Base-by-base conservation (phyloP, 768 basidiomycete genomes). In the Daedaleopsis sinensis region DNA sequence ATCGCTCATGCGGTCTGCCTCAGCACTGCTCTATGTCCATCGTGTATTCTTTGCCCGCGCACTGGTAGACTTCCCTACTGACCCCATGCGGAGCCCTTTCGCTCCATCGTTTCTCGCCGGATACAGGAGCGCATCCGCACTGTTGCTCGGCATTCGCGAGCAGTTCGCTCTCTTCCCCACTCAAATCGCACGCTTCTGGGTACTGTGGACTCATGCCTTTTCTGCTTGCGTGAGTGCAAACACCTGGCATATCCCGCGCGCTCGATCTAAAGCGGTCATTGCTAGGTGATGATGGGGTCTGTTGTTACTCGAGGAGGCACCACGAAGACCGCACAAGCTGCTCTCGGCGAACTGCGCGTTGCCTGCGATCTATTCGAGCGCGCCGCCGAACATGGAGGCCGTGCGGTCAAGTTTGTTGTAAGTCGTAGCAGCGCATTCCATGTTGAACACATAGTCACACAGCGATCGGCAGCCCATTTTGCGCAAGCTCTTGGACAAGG, bases 91-190 rank as follows among this genome's bases (percentile, higher is more conserved):
- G 52, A 89, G 87, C 67, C 84, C 84, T 10, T 90, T 85, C 64
- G 86, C 89, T 0, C 87, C 88, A 0, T 90, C 88, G 0, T 89
- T 89, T 71, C 78, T 90, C 37, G 88, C 89, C 1, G 84, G 86
- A 32, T 89, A 89, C 68, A 79, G 86, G 58, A 86, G 84, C 65
- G 87, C 89, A n/a, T 88, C 86, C n/a, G 80, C 82, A 8, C 79
- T 84, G n/a, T 85, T 90, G 61, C 84, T 83, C 70, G 72, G 73
- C 7, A 65, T 71, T 38, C 69, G 71, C 23, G 65, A 73, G 77
- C 74, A 88, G 67, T 84, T 80, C 54, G 79, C 82, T 38, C 77
- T 82, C 63, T 84, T 84, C 57, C 86, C 87, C 1, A 81, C 85
- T 32, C 74, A 88, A 38, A 85, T 84, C 65, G 74, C 81, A 36